Percentiles rank a stretch among this genome's conserved stretches.
These are phyloP conservation scores for Gnaphalium uliginosum DNA, from an alignment of 129 eudicot genomes.

Conservation along the genomic window DNA sequence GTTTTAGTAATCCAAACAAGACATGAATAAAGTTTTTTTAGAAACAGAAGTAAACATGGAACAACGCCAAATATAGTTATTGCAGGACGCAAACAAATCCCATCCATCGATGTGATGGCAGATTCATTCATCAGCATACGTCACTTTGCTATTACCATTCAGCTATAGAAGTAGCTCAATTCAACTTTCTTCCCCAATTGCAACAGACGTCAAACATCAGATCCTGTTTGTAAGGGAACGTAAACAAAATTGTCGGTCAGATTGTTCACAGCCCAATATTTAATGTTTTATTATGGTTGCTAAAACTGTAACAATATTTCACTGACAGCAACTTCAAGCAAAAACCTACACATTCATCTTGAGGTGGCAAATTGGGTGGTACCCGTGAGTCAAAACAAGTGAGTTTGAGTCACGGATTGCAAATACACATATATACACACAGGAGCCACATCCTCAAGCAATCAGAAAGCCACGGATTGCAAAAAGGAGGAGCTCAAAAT, in stretches of 20 bases:
- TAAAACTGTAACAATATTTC: neutral
- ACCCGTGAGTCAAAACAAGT: neutral
- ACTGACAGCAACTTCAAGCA: neutral
- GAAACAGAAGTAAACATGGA: conserved; percentile 3
- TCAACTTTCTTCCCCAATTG: conserved; percentile 26
- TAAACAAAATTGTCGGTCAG: neutral
- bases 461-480: too few species aligned
- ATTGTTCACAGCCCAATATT: neutral
- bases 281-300: neutral
- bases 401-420: neutral
- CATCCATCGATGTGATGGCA: conserved; percentile 28
- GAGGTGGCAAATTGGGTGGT: neutral
- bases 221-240: conserved; percentile 12
- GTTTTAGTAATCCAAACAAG: conserved; percentile 6
- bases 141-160: conserved; percentile 35
- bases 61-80: conserved; percentile 26
- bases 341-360: neutral
- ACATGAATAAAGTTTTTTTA: neutral
- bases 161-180: conserved; percentile 16
- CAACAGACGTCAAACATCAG: conserved; percentile 26
- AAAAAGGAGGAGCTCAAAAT: too few species aligned
- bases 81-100: conserved; percentile 56
- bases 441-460: too few species aligned
- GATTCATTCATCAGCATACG: conserved; percentile 33
- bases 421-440: too few species aligned